Evolutionary conservation across 257 asterid species (phyloP), one percentile per base, ranked within the genome.

Genomic region (Paulownia fortunei): DNA sequence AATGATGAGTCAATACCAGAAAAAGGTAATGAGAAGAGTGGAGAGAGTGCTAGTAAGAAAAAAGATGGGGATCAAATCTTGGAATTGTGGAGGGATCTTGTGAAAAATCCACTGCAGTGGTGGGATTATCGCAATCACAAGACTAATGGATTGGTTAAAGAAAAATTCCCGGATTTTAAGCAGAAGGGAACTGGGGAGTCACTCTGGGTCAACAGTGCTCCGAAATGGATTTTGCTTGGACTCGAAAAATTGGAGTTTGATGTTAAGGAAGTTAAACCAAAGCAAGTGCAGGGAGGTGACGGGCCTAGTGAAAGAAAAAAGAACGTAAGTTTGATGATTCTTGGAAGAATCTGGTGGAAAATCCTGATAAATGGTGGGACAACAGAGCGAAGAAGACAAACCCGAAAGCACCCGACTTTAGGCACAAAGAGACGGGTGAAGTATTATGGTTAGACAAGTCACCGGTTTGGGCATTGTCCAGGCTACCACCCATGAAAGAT

Each of bases 391-490:
- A 10, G 8, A 87, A 87, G 63, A 59, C 18, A 41, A 82, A 78
- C 64, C 86, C 83, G 34, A 87, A 77, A 82, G 68, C 81, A 47
- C 91, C 91, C 1, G 91, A 87, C 63, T 87, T 87, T 79, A 80
- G 72, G 79, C 84, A 87, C 84, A 87, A 85, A 62, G 88, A 82
- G 73, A 80, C 84, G 0, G 89, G 86, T 41, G 82, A 80, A 58
- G 87, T 13, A 3, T 73, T 82, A n/a, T 89, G 97, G 97, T 49
- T 89, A 23, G 0, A 37, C 80, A 67, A 54, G 7, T 32, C 68
- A 6, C 93, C 94, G 4, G 81, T 11, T 24, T 88, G 92, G 93
- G 95, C 76, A n/a, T n/a, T n/a, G n/a, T n/a, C n/a, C n/a, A n/a
- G n/a, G n/a, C n/a, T n/a, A n/a, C n/a, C n/a, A n/a, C 89, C 87